Evolutionary conservation across 2,329 filamentous ascomycete genomes (phyloP).

Genomic region (Cladosporium colombiae): DNA sequence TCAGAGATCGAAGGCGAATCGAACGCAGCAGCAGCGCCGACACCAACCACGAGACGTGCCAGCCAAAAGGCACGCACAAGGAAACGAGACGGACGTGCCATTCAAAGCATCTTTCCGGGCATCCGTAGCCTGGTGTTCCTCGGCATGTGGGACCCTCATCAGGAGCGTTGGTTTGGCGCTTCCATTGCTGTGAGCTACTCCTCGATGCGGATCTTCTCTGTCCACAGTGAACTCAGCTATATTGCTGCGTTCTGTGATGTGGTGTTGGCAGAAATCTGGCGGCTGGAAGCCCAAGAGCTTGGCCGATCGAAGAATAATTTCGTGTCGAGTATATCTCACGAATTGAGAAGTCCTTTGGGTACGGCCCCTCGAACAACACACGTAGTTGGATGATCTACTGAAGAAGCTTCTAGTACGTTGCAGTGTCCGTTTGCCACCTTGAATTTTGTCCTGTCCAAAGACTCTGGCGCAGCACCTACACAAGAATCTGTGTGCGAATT

Average conservation of each 20-base stretch:
- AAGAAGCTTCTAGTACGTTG: background rate
- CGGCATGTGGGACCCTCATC: slow-evolving; percentile 54
- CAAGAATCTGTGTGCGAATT: background rate
- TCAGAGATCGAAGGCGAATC: background rate
- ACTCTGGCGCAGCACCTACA: background rate
- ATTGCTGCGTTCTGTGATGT: slow-evolving; percentile 46
- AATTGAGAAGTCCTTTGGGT: slow-evolving; percentile 48
- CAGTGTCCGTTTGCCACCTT: background rate
- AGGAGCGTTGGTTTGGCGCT: slow-evolving; percentile 36
- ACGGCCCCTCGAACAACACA: background rate
- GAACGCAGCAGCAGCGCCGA: background rate
- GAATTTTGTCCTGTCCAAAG: background rate
- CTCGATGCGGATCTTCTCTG: slow-evolving; percentile 44
- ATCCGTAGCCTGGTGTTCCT: slow-evolving; percentile 52
- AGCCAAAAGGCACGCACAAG: background rate
- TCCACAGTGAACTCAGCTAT: slow-evolving; percentile 43
- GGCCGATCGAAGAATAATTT: slow-evolving; percentile 56
- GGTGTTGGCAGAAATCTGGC: slow-evolving; percentile 44
- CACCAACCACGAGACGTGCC: background rate
- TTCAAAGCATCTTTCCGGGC: slow-evolving; percentile 45
- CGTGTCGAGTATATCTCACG: slow-evolving; percentile 55
- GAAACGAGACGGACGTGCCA: slow-evolving; percentile 27
- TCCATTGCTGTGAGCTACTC: slow-evolving; percentile 50
- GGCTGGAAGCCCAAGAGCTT: slow-evolving; percentile 42
- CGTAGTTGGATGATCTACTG: background rate